Conservation (phyloP, 768 basidiomycete species). For the Kwoniella europaea region DNA sequence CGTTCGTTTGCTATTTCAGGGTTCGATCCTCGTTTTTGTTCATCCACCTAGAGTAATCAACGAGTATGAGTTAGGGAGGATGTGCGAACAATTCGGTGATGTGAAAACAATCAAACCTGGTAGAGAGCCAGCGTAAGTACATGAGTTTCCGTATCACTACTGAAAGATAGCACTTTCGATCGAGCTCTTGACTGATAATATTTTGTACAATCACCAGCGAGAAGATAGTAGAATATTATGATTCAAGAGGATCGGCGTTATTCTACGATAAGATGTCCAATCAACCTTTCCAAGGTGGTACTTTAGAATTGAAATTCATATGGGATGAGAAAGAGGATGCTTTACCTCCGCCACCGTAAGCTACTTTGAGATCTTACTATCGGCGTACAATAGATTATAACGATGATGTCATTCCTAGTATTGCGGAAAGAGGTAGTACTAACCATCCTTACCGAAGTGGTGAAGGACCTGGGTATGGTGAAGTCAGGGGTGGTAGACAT, state of each 20-base stretch:
- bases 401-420: no score
- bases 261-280: constrained; percentile 80
- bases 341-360: constrained; percentile 61
- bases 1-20: constrained; percentile 62
- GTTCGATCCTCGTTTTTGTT: constrained; percentile 78
- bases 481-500: constrained; percentile 24
- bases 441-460: constrained; percentile 15
- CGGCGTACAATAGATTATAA: no score
- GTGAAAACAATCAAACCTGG: constrained; percentile 74
- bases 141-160: constrained; percentile 60
- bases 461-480: constrained; percentile 36
- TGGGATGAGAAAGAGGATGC: constrained; percentile 74
- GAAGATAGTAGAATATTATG: constrained; percentile 91
- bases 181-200: constrained; percentile 54
- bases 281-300: constrained; percentile 78
- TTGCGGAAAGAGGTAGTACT: no score
- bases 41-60: constrained; percentile 74
- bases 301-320: constrained; percentile 82
- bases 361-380: constrained; percentile 33
- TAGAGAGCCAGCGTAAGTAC: constrained; percentile 57
- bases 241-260: constrained; percentile 74
- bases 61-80: constrained; percentile 80
- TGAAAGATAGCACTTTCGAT: no score
- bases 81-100: constrained; percentile 88
- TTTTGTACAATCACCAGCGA: constrained; percentile 64